Percentiles rank a stretch among this genome's conserved stretches.
Conservation (phyloP, 73 alveolate species). For the Uronychia setigera region DNA sequence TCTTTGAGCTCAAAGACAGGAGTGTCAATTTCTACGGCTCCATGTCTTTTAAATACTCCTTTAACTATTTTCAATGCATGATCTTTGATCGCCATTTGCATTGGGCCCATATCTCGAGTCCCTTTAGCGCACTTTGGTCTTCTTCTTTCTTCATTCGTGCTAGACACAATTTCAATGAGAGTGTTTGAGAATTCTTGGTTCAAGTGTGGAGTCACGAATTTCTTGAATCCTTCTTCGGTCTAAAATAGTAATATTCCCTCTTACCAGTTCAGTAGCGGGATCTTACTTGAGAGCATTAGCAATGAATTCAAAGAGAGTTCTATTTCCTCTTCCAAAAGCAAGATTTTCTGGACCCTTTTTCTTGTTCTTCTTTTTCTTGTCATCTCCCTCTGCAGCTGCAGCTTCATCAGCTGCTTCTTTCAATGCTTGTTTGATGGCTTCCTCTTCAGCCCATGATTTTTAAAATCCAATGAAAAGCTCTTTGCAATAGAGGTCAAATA, state of each 20-base stretch:
- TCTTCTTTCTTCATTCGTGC: constrained; percentile 73
- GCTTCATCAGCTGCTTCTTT: not conserved
- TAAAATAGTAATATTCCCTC: not conserved
- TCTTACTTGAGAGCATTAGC: not conserved
- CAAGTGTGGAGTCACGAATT: not conserved
- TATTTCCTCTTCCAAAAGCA: not conserved
- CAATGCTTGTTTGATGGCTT: not conserved
- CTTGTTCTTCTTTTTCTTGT: not conserved
- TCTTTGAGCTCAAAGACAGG: constrained; percentile 95
- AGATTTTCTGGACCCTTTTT: not conserved
- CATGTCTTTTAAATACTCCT: constrained; percentile 87
- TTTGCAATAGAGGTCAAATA: not conserved
- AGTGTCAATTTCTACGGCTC: constrained; percentile 97
- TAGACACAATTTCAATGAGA: constrained; percentile 27
- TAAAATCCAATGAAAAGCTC: not conserved
- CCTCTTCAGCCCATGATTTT: not conserved
- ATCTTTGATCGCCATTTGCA: constrained; percentile 89
- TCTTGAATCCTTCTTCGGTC: not conserved
- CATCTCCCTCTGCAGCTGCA: not conserved
- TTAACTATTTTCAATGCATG: constrained; percentile 77
- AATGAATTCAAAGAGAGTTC: not conserved
- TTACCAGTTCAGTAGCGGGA: not conserved
- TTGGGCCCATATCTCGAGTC: constrained; percentile 89
- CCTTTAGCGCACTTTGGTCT: constrained; percentile 91
- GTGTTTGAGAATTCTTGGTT: constrained; percentile 3